Evolutionary conservation across 495 filamentous ascomycete species (phyloP), one percentile per base, ranked within the genome.

Genomic region (Letharia lupina): DNA sequence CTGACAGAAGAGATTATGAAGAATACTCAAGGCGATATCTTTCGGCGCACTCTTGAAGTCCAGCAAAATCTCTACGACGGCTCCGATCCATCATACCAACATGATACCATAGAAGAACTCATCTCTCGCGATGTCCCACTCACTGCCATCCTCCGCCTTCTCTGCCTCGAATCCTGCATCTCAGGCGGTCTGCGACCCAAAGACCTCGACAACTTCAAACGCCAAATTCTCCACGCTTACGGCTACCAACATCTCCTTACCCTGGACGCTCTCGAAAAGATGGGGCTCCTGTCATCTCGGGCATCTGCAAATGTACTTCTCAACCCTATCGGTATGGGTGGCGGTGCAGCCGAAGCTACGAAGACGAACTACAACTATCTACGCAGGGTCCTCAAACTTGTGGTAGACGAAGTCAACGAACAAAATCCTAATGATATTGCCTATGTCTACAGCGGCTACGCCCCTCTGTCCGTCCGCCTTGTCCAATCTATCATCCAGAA

Each of bases 401-500:
- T 97, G 68, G 88, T 96, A 62, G 93, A 98, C 74, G 95, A 99
- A 74, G 93, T 98, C 65, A 93, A 96, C 73, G 95, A 98, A 74
- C 87, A 93, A 57, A 91, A 96, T n/a, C 95, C 95, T 12, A 87
- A 93, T 70, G 95, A 99, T 67, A 90, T 98, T 67, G 90, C 95
- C 13, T 99, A 98, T 72, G 93, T 96, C 44, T 99, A 96, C 79
- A 93, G 89, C 69, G 95, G 95, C 57, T 98, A 97, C 74, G 95
- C 95, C 9, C 94, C 95, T 4, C 83, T 99, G 33, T 95, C 90
- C 64, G 82, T 98, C 67, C 90, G 95, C 20, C 84, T 99, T 23
- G 88, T 99, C n/a, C 95, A 99, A 77, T 94, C 90, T 70, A 82
- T 98, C 44, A 75, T 98, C 63, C 93, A 98, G 75, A 99, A 99